Evolutionary conservation across 1,284 basidiomycete species (phyloP).

Genomic region (Marasmius fiardii): DNA sequence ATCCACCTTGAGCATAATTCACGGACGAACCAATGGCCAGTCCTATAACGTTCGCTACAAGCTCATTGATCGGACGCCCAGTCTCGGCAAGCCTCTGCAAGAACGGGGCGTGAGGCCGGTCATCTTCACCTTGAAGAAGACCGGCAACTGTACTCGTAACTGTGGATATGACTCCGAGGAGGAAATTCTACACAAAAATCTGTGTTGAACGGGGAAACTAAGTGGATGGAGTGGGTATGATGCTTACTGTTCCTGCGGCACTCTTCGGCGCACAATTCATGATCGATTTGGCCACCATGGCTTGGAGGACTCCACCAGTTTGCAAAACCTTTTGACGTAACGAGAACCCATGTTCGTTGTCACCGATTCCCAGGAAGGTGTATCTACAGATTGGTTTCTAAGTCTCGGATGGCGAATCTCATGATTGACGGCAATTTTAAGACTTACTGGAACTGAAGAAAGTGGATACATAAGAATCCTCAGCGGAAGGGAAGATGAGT

Average conservation of each 20-base stretch:
- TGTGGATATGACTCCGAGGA: conserved; percentile 40
- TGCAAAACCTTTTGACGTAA: conserved; percentile 26
- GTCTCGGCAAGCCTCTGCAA: conserved; percentile 37
- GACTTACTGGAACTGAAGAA: not conserved
- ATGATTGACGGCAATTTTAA: not conserved
- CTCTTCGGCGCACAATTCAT: conserved; percentile 25
- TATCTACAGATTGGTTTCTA: conserved; percentile 17
- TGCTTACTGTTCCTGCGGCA: conserved; percentile 26
- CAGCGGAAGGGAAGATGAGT: not conserved
- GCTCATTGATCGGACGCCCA: conserved; percentile 36
- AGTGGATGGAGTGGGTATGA: not conserved
- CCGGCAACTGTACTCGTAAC: too few relatives aligned
- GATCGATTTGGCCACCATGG: conserved; percentile 30
- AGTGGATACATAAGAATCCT: not conserved
- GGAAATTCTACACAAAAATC: too few relatives aligned
- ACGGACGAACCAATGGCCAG: conserved; percentile 42
- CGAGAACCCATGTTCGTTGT: conserved; percentile 30
- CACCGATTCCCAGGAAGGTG: conserved; percentile 33
- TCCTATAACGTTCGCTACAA: conserved; percentile 35
- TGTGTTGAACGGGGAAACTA: too few relatives aligned
- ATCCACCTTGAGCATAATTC: conserved; percentile 40
- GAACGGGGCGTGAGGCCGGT: too few relatives aligned
- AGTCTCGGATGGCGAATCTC: not conserved
- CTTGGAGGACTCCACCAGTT: conserved; percentile 30
- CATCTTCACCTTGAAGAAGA: too few relatives aligned